Percentiles rank a stretch among this genome's conserved stretches.
These are phyloP conservation scores for Lotmaria passim DNA, from an alignment of 208 protist species.

Conservation along the genomic window DNA sequence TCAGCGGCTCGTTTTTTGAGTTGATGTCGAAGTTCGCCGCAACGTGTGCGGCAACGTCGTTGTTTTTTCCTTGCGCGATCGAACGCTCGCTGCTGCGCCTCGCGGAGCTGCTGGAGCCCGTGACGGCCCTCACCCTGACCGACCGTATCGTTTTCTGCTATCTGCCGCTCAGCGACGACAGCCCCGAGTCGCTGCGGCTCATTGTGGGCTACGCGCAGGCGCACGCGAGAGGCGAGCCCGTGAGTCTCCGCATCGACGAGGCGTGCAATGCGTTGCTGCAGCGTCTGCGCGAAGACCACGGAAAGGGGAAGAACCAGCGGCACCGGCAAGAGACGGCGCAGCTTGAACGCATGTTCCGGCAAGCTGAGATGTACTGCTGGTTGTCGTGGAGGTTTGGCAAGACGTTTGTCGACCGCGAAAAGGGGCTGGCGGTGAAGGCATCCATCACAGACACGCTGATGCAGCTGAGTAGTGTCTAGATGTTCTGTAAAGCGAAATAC, in stretches of 20 bases:
- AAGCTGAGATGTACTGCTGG: slow-evolving; percentile 87
- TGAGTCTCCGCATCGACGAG: slow-evolving; percentile 52
- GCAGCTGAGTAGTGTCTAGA: slow-evolving; percentile 2
- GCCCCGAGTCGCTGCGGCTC: slow-evolving; percentile 46
- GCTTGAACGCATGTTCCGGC: slow-evolving; percentile 63
- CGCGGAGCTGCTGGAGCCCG: slow-evolving; percentile 58
- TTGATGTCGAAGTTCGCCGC: slow-evolving; percentile 48
- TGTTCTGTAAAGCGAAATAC: neutral
- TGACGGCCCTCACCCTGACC: slow-evolving; percentile 46
- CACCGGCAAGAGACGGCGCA: slow-evolving; percentile 2
- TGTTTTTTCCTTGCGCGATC: slow-evolving; percentile 82
- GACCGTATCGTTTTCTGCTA: slow-evolving; percentile 85
- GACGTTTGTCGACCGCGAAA: slow-evolving; percentile 72
- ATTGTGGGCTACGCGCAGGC: slow-evolving; percentile 56
- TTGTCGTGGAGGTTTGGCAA: slow-evolving; percentile 81
- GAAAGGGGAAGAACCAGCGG: neutral
- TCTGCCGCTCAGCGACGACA: slow-evolving; percentile 67
- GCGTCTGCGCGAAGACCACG: neutral
- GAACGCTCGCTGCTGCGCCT: slow-evolving; percentile 70
- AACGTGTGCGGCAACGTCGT: slow-evolving; percentile 32
- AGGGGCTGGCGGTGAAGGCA: slow-evolving; percentile 49
- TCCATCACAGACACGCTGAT: slow-evolving; percentile 40
- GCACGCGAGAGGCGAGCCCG: slow-evolving; percentile 48
- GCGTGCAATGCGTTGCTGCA: slow-evolving; percentile 25
- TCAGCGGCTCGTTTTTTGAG: slow-evolving; percentile 35